Evolutionary conservation across 257 asterid genomes (phyloP), one percentile per base, ranked within the genome.

Genomic region (Capsicum chinense): DNA sequence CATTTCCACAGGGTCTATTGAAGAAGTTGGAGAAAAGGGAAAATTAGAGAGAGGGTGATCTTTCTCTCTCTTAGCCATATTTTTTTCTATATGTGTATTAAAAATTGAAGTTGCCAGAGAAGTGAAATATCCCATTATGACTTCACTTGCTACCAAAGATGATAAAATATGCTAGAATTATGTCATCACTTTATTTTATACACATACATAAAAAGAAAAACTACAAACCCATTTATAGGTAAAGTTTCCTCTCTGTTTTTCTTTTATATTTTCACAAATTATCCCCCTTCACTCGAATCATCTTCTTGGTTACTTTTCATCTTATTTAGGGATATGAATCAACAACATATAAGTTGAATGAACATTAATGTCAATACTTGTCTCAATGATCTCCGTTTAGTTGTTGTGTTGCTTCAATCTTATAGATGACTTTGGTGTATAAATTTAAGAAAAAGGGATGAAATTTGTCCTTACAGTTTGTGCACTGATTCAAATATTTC

Each of bases 71-170:
- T 26, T 1, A 26, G 33, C 33, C 33, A 26, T 26, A 26, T 26
- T 26, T 26, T 26, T 26, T 26, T 26, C 2, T 26, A 26, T 26
- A 26, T 26, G 2, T 26, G 33, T 26, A 26, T 26, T 26, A 26
- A 26, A 26, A 26, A 26, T 26, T 26, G 2, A 26, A 26, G 33
- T 26, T 26, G 2, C 33, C 33, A 26, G 2, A 26, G 1, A 26
- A 26, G 33, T 26, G 33, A 26, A 26, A 26, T 26, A 26, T 26
- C 33, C 33, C 79, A 95, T 95, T 2, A 93, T 94, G 99, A 56
- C 79, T 16, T 80, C 89, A 42, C 87, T 95, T 88, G 97, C 97
- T 81, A 94, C 94, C 0, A 87, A n/a, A 89, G 94, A 95, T 16
- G 99, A 96, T 94, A 90, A 90, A 52, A 66, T 63, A 15, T 74